A percentile compares a stretch with the other conserved stretches of the same genome.
These are phyloP conservation scores for Aspergillus ibericus DNA, from an alignment of 2,329 filamentous ascomycete genomes.

Conservation along the genomic window DNA sequence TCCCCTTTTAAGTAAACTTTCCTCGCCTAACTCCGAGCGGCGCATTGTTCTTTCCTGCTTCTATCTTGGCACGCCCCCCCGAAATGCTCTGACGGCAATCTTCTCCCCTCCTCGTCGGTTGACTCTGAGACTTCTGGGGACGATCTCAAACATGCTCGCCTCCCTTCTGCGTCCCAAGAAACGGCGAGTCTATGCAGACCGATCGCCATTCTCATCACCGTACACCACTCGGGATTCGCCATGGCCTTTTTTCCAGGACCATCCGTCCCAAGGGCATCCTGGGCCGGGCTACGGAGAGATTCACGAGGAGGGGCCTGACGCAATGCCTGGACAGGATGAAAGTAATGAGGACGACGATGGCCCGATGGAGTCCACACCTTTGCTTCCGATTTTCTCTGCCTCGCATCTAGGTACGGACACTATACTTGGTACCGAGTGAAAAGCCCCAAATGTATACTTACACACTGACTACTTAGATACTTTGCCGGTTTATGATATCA, in stretches of 20 bases:
- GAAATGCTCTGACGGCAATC: conserved; percentile 6
- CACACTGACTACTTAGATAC: conserved; percentile 59
- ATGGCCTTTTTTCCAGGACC: conserved; percentile 20
- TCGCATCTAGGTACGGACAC: conserved; percentile 66
- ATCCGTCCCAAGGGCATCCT: conserved; percentile 2
- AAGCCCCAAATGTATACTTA: not conserved
- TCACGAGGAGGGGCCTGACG: conserved; percentile 36
- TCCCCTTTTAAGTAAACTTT: not conserved
- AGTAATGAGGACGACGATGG: conserved; percentile 47
- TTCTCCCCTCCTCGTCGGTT: not conserved
- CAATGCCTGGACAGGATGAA: conserved; percentile 41
- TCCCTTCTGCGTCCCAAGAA: conserved; percentile 34
- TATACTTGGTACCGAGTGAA: not conserved
- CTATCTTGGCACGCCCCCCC: not conserved
- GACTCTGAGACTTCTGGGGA: not conserved
- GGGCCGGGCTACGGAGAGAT: conserved; percentile 20
- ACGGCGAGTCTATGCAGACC: conserved; percentile 24
- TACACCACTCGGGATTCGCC: conserved; percentile 25
- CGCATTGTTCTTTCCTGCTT: not conserved
- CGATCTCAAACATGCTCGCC: conserved; percentile 28
- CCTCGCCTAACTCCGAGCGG: not conserved
- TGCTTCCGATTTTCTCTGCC: conserved; percentile 77
- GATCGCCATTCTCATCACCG: conserved; percentile 31
- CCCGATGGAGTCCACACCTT: conserved; percentile 49
- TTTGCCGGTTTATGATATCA: conserved; percentile 85